A percentile compares a stretch with the other conserved stretches of the same genome.
Evolutionary conservation across 2,329 filamentous ascomycete species (phyloP).

Genomic region (Trichoderma sp.): DNA sequence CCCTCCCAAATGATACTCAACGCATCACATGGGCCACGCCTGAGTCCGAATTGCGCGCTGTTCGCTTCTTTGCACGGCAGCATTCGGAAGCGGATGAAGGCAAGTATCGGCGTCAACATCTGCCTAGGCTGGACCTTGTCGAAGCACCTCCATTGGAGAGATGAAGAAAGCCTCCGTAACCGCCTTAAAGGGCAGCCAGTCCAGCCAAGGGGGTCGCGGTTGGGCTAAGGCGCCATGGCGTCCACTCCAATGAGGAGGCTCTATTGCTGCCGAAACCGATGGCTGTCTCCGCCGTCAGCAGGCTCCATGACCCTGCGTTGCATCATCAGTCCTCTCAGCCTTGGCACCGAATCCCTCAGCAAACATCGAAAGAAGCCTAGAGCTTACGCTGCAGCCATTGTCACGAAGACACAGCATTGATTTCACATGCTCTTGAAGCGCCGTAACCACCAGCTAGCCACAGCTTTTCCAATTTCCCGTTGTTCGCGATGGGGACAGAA

Average conservation of each 20-base stretch:
- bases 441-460: neutral
- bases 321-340: neutral
- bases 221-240: neutral
- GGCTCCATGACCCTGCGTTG: neutral
- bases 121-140: no score
- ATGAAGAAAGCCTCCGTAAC: neutral
- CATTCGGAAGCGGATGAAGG: neutral
- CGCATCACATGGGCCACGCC: neutral
- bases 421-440: neutral
- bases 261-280: neutral
- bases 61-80: neutral
- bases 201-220: neutral
- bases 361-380: neutral
- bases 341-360: neutral
- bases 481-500: neutral
- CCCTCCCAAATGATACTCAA: neutral
- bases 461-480: neutral
- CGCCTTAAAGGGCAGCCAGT: neutral
- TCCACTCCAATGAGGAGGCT: neutral
- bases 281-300: neutral
- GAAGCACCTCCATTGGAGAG: neutral
- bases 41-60: neutral
- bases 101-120: neutral
- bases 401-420: neutral
- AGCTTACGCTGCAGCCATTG: conserved; percentile 7